Base-by-base conservation (phyloP, 1,284 basidiomycete species). In the Phenoliferia sp. region DNA sequence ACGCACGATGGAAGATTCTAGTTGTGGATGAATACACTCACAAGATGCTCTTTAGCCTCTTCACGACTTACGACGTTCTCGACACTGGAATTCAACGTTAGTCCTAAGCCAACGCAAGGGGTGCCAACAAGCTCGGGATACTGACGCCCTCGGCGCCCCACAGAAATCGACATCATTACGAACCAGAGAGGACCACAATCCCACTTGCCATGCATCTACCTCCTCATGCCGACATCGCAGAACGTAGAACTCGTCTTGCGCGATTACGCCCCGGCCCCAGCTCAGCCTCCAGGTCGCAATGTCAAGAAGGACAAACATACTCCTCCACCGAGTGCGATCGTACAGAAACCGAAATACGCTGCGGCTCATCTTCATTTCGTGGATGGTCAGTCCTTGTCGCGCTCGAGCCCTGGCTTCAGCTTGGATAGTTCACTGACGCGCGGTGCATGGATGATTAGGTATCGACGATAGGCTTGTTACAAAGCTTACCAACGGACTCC, bases 21-120 rank as follows among this genome's bases (percentile, higher is more conserved):
- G 92, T 99, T 68, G 90, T 98, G 54, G 95, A 99, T 80, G 89
- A 94, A 70, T 87, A 92, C 81, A 90, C 93, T 34, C 89, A 94
- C 80, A 86, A 85, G 76, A 83, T 98, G 65, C 81, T 99, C 64
- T 85, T 89, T 68, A 87, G 89, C 2, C 92, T 95, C 5, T 85
- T 98, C 76, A 94, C 94, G 80, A 89, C 92, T 79, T 92, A 90
- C 76, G 94, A 97, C 78, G 90, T 97, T 65, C 80, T 97, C 63
- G 88, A 92, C 78, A 90, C 94, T 82, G 94, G 94, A 82, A 91
- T 97, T 59, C 94, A 93, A 59, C 85, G 93, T 94, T 81, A 77
- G 90, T 39, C 16, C 6, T 19, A 5, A n/a, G 2, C 28, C 28
- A 48, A 31, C 55, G 17, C 12, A 10, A 44, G 22, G 9, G 5